Percentiles rank a stretch among this genome's conserved stretches.
phyloP scores from a whole-genome alignment of 306 rosid genomes.

The Rosa persica region DNA sequence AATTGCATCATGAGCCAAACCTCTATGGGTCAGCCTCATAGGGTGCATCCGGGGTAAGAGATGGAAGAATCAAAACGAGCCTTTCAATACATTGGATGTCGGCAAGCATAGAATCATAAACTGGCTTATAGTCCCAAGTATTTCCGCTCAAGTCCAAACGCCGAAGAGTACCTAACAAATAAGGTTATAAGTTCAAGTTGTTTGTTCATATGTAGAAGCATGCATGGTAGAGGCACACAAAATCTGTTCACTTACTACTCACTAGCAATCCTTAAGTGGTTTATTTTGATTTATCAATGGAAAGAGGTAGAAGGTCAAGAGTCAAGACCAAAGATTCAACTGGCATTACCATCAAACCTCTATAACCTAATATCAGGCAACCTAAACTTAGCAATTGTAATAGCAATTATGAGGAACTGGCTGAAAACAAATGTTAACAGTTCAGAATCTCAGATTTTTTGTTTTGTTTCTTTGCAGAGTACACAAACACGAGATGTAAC shows the following conservation, averaged over 20 bases:
- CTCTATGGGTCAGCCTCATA: slow-evolving; percentile 75
- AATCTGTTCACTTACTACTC: neutral
- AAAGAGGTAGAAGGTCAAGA: neutral
- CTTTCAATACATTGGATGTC: slow-evolving; percentile 41
- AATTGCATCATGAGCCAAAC: neutral
- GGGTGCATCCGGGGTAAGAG: slow-evolving; percentile 36
- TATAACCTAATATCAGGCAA: neutral
- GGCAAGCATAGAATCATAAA: slow-evolving; percentile 34
- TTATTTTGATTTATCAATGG: neutral
- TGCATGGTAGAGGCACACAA: neutral
- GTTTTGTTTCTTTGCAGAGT: no score
- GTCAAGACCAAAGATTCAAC: neutral
- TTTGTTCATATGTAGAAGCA: neutral
- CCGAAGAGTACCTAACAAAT: slow-evolving; percentile 64
- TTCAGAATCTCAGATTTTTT: neutral
- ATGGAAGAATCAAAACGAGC: slow-evolving; percentile 45
- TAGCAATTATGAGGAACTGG: neutral
- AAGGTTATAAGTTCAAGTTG: slow-evolving; percentile 7
- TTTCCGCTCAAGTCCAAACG: slow-evolving; percentile 72
- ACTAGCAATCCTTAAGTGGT: neutral
- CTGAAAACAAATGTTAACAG: neutral
- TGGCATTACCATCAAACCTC: neutral
- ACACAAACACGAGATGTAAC: no score
- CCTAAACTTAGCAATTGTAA: neutral
- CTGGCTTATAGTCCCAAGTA: slow-evolving; percentile 46